phyloP scores from a whole-genome alignment of 176 grass and related monocot genomes.

The Oryza rufipogon region DNA sequence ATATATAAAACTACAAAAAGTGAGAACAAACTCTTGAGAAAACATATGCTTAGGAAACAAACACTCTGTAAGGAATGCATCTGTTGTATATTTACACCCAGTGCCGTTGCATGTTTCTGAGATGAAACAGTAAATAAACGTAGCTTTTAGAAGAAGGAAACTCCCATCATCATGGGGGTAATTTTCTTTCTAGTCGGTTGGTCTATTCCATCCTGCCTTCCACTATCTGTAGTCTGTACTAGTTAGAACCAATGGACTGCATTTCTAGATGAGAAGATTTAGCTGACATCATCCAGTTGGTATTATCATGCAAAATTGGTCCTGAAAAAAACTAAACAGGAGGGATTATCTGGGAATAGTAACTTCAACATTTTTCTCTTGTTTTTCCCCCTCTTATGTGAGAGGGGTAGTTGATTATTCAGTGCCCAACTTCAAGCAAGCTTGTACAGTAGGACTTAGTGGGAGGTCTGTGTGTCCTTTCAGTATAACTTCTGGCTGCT shows the following conservation, averaged over 20 bases:
- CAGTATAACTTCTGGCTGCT: neutral
- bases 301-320: neutral
- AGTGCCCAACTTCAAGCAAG: neutral
- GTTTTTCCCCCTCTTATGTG: neutral
- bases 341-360: neutral
- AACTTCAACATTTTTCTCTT: conserved; percentile 2
- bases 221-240: neutral
- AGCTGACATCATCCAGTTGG: neutral
- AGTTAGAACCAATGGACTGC: neutral
- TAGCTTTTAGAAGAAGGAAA: neutral
- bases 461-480: neutral
- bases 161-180: neutral
- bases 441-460: neutral
- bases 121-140: conserved; percentile 13
- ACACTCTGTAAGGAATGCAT: neutral
- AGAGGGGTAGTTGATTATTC: neutral
- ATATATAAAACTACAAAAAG: neutral
- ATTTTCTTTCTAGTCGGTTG: conserved; percentile 30
- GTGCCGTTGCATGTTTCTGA: conserved; percentile 4
- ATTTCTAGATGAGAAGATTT: neutral
- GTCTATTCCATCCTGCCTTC: conserved; percentile 30
- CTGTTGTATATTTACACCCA: neutral
- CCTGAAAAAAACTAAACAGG: neutral
- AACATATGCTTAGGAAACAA: neutral
- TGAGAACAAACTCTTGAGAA: neutral